phyloP scores from a whole-genome alignment of 805 yeast genomes.

The Candida ipomoeae region DNA sequence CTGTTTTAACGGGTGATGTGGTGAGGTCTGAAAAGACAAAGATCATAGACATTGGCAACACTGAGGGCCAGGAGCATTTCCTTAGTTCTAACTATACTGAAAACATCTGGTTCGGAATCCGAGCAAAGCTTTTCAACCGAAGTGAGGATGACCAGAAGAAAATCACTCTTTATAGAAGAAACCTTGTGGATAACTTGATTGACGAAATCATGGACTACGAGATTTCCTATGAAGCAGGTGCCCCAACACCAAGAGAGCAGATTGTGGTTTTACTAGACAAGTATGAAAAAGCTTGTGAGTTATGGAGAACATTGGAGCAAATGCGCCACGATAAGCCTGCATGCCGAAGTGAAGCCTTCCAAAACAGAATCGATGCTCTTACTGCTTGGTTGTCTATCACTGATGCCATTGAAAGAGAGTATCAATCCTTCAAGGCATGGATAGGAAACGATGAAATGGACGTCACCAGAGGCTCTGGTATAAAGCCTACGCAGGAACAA shows the following conservation, averaged over 20 bases:
- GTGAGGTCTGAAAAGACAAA: conserved; percentile 85
- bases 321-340: conserved; percentile 77
- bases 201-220: conserved; percentile 66
- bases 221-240: conserved; percentile 39
- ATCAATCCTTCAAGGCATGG: conserved; percentile 64
- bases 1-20: conserved; percentile 93
- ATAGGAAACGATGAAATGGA: conserved; percentile 80
- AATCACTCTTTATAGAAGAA: conserved; percentile 63
- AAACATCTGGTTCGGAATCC: conserved; percentile 81
- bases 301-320: conserved; percentile 76
- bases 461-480: conserved; percentile 38
- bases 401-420: conserved; percentile 60
- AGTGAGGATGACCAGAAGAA: conserved; percentile 74
- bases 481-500: background rate
- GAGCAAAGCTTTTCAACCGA: conserved; percentile 78
- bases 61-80: conserved; percentile 43
- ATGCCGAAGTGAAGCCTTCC: conserved; percentile 61
- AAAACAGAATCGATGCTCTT: conserved; percentile 65
- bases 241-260: conserved; percentile 36
- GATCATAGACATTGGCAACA: conserved; percentile 48
- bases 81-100: conserved; percentile 57
- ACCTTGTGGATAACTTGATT: conserved; percentile 67
- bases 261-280: conserved; percentile 55
- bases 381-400: conserved; percentile 81
- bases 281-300: conserved; percentile 62